These are phyloP conservation scores for Teratosphaeria zuluensis DNA, from an alignment of 2,329 filamentous ascomycete species.

Conservation along the genomic window DNA sequence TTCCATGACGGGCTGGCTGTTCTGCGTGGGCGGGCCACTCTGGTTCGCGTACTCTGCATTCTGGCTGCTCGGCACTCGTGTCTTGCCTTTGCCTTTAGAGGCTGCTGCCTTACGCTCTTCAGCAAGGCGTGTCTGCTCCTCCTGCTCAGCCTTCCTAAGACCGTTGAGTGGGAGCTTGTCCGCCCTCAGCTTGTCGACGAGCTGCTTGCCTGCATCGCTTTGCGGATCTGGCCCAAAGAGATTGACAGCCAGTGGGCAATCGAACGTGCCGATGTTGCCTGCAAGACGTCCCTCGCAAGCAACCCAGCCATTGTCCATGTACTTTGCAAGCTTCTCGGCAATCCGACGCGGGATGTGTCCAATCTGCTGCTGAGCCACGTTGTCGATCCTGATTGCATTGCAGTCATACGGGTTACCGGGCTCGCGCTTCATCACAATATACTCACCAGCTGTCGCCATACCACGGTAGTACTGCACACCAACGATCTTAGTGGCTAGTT, in stretches of 20 bases:
- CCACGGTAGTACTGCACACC: conserved; percentile 55
- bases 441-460: conserved; percentile 52
- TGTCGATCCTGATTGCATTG: conserved; percentile 71
- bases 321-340: conserved; percentile 62
- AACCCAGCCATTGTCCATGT: conserved; percentile 53
- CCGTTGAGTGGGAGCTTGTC: conserved; percentile 52
- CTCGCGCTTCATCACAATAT: conserved; percentile 55
- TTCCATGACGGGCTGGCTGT: conserved; percentile 41
- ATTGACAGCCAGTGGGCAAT: conserved; percentile 61
- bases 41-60: conserved; percentile 10
- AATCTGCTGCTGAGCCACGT: conserved; percentile 65
- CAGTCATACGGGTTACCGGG: conserved; percentile 54
- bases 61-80: conserved; percentile 3
- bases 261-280: conserved; percentile 55
- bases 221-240: conserved; percentile 52
- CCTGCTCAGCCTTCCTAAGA: conserved; percentile 28
- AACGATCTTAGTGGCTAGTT: conserved; percentile 47
- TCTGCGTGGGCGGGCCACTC: conserved; percentile 4
- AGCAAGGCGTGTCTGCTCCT: conserved; percentile 13
- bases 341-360: conserved; percentile 63
- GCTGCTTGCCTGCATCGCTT: conserved; percentile 29
- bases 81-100: conserved; percentile 7
- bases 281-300: conserved; percentile 60
- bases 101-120: conserved; percentile 19
- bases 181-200: conserved; percentile 54